phyloP scores from a whole-genome alignment of 2,329 filamentous ascomycete species.

The Neonectria sp. region DNA sequence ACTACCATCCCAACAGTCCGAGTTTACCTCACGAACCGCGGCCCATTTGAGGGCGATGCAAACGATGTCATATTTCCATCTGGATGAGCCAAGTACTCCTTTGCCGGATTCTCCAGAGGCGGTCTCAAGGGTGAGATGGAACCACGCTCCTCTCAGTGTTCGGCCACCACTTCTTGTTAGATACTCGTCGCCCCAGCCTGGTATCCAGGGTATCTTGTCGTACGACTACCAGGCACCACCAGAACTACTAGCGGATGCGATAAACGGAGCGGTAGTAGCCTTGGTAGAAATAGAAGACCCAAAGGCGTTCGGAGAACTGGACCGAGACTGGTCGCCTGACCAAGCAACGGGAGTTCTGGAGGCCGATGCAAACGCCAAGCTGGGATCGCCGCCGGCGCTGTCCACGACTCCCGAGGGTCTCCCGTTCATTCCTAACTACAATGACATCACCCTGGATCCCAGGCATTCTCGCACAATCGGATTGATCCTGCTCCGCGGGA shows the following conservation, averaged over 20 bases:
- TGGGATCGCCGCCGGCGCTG: slow-evolving; percentile 15
- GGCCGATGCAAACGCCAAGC: slow-evolving; percentile 14
- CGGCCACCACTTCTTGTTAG: slow-evolving; percentile 73
- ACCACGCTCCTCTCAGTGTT: slow-evolving; percentile 68
- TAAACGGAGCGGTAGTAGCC: slow-evolving; percentile 80
- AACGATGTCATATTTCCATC: slow-evolving; percentile 85
- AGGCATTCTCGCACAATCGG: slow-evolving; percentile 72
- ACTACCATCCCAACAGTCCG: slow-evolving; percentile 73
- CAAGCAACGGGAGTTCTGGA: slow-evolving; percentile 39
- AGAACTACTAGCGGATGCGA: slow-evolving; percentile 72
- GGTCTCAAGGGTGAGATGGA: slow-evolving; percentile 60
- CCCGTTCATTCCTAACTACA: slow-evolving; percentile 72
- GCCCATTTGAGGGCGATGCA: slow-evolving; percentile 81
- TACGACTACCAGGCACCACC: slow-evolving; percentile 76
- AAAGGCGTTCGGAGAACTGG: slow-evolving; percentile 61
- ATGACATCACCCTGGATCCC: slow-evolving; percentile 72
- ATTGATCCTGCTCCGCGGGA: slow-evolving; percentile 78
- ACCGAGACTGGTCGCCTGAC: neutral
- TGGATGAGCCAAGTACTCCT: slow-evolving; percentile 40
- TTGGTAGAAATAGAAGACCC: slow-evolving; percentile 73
- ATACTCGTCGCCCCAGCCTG: slow-evolving; percentile 66
- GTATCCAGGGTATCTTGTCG: slow-evolving; percentile 76
- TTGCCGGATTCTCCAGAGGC: slow-evolving; percentile 21
- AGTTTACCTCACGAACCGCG: slow-evolving; percentile 71
- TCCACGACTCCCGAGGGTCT: slow-evolving; percentile 64